Evolutionary conservation across 2,329 filamentous ascomycete species (phyloP).

Genomic region (Aspergillus sojae): DNA sequence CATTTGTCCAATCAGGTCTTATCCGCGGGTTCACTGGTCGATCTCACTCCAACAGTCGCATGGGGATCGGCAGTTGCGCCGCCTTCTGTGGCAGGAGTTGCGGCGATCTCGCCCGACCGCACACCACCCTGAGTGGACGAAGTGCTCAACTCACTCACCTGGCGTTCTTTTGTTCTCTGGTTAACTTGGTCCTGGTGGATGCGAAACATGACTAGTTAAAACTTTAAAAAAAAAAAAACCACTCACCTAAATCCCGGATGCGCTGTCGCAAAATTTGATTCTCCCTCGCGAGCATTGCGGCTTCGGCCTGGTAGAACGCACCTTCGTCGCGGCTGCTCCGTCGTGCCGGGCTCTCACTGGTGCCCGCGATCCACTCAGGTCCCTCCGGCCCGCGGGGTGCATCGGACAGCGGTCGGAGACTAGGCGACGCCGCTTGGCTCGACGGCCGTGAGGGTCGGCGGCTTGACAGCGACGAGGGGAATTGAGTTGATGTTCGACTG

Average conservation of each 20-base stretch:
- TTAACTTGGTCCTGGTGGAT: neutral
- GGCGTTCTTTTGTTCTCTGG: slow-evolving; percentile 31
- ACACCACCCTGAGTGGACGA: slow-evolving; percentile 3
- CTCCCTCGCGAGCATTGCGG: slow-evolving; percentile 48
- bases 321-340: slow-evolving; percentile 50
- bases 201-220: neutral
- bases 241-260: slow-evolving; percentile 50
- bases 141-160: slow-evolving; percentile 33
- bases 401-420: slow-evolving; percentile 35
- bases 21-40: slow-evolving; percentile 22
- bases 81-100: slow-evolving; percentile 10
- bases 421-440: slow-evolving; percentile 43
- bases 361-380: slow-evolving; percentile 28
- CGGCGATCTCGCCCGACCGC: slow-evolving; percentile 11
- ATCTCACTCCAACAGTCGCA: slow-evolving; percentile 15
- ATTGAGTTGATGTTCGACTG: slow-evolving; percentile 36
- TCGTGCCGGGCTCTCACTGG: slow-evolving; percentile 32
- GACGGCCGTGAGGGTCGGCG: slow-evolving; percentile 37
- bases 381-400: slow-evolving; percentile 26
- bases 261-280: slow-evolving; percentile 52
- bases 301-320: slow-evolving; percentile 52
- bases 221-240: slow-evolving; percentile 8
- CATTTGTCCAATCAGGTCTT: slow-evolving; percentile 22
- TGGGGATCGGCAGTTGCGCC: slow-evolving; percentile 15
- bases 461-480: slow-evolving; percentile 37